Evolutionary conservation across 306 rosid species (phyloP), one percentile per base, ranked within the genome.

Genomic region (Corylus americana): DNA sequence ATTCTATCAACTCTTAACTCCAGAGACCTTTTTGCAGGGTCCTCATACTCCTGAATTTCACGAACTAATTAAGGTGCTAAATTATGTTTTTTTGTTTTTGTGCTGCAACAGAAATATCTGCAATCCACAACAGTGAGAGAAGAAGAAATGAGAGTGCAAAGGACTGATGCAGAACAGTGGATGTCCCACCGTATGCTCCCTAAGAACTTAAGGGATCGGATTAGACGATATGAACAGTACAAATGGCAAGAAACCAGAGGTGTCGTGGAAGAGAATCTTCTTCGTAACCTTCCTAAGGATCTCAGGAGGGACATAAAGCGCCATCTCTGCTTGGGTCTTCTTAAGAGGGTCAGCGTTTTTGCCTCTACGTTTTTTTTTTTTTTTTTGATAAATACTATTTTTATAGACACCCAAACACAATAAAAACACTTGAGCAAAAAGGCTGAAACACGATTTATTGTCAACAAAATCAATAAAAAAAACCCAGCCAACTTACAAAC

Each of bases 181-280:
- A 95, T 95, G 99, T 62, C 94, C 51, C 98, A 93, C 78, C 91
- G 99, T 6, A 89, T 95, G 97, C 93, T 95, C 59, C 97, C 98
- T 0, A 89, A 82, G 51, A 16, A 45, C n/a, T 75, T 95, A 74
- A 95, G 80, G 85, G 78, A 90, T 55, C 91, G 97, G 62, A 88
- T 95, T 31, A 85, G 98, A 78, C 76, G 89, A n/a, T 90, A 95
- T 39, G 96, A 90, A 18, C 97, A 93, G 73, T 93, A 90, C 88
- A 92, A 87, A 90, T 95, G 99, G 99, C 98, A 91, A 80, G 97
- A 91, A 87, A 93, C 91, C 27, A 87, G 98, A 51, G 98, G 99
- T 35, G 97, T 91, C 7, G 91, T 88, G 18, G 99, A 95, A 76
- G 99, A 93, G 71, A 54, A 70, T 47, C 87, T 95, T 2, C 79